Evolutionary conservation across 148 eudicot species (phyloP).

Genomic region (Cornus florida): DNA sequence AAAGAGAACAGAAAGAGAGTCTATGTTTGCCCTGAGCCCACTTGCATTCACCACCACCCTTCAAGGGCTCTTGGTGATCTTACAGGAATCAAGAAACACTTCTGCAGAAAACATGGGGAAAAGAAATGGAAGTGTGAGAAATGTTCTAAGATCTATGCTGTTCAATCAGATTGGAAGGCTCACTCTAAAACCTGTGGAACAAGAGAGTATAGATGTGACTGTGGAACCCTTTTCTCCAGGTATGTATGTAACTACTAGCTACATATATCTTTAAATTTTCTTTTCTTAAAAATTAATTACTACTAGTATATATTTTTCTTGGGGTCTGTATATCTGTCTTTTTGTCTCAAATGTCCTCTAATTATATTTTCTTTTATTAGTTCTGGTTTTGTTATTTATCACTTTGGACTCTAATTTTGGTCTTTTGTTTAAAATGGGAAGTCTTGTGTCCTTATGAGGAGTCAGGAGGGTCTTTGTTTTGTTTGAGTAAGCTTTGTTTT

Average conservation of each 20-base stretch:
- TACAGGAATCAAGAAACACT: constrained; percentile 94
- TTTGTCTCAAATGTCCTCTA: background rate
- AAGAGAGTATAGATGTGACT: constrained; percentile 88
- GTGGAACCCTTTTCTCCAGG: constrained; percentile 94
- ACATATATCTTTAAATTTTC: too few relatives aligned
- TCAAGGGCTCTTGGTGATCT: constrained; percentile 93
- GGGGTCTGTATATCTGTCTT: background rate
- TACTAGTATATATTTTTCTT: too few relatives aligned
- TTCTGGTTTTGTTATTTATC: background rate
- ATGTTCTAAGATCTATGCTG: constrained; percentile 89
- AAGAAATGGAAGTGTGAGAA: constrained; percentile 90
- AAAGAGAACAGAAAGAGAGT: constrained; percentile 58
- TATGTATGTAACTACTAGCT: constrained; percentile 10
- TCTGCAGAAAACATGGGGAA: constrained; percentile 87
- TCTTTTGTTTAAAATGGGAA: background rate
- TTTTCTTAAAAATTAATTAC: background rate
- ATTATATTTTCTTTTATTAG: background rate
- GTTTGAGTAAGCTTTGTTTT: constrained; percentile 12
- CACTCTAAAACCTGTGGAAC: constrained; percentile 93
- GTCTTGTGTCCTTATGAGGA: background rate
- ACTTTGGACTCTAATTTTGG: background rate
- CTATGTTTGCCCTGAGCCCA: constrained; percentile 86
- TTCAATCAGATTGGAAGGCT: constrained; percentile 97
- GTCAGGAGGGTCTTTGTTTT: background rate
- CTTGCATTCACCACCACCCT: constrained; percentile 85